phyloP scores from a whole-genome alignment of 306 rosid genomes.

The Canavalia ensiformis region DNA sequence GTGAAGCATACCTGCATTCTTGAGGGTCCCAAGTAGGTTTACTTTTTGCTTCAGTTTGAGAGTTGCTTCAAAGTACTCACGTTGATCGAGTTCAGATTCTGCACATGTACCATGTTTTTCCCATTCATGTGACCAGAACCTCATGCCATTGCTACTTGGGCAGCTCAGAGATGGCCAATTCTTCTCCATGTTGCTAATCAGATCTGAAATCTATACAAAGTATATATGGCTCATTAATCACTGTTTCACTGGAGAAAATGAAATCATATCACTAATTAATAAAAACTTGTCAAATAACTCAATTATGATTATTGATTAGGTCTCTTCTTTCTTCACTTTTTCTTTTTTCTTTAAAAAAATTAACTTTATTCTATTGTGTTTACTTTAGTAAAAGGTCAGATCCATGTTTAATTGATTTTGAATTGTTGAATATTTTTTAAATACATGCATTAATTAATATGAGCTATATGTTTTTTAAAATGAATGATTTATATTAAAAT shows the following conservation, averaged over 20 bases:
- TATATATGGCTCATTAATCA: neutral
- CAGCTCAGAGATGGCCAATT: conserved; percentile 89
- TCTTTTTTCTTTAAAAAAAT: neutral
- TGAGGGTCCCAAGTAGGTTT: conserved; percentile 67
- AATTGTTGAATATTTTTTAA: too few species aligned
- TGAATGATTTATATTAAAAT: too few species aligned
- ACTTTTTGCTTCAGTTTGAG: conserved; percentile 67
- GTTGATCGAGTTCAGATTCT: conserved; percentile 74
- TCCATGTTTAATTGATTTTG: neutral
- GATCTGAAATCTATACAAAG: conserved; percentile 62
- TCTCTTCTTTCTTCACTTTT: neutral
- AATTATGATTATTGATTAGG: neutral
- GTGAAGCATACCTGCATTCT: conserved; percentile 57
- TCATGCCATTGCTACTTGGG: conserved; percentile 81
- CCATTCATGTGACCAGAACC: conserved; percentile 97
- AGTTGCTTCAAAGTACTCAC: conserved; percentile 69
- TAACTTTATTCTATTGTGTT: neutral
- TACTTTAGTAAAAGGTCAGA: neutral
- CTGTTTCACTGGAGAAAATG: neutral
- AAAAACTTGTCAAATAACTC: neutral
- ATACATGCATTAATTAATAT: too few species aligned
- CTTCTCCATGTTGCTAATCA: conserved; percentile 59
- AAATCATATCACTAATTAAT: neutral
- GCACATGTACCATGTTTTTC: conserved; percentile 90
- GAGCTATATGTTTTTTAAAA: too few species aligned